Conservation (phyloP, 2,329 filamentous ascomycete genomes). For the Diaporthe vexans region DNA sequence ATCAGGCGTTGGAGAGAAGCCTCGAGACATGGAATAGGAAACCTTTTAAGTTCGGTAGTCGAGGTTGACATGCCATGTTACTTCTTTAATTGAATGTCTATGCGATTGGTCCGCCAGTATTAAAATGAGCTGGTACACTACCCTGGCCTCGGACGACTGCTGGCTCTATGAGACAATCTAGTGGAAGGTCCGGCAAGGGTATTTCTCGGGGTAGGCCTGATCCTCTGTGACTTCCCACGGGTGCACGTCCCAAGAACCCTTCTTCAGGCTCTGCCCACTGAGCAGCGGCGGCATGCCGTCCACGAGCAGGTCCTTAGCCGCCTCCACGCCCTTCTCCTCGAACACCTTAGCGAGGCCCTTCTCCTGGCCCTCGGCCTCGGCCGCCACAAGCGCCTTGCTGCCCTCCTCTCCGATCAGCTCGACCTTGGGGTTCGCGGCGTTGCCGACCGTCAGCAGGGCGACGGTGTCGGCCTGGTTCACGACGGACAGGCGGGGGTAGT, state of each 20-base stretch:
- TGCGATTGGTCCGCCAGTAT: conserved; percentile 13
- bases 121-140: background rate
- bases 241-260: conserved; percentile 74
- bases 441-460: conserved; percentile 87
- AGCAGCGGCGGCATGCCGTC: conserved; percentile 90
- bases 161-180: conserved; percentile 49
- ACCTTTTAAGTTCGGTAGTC: background rate
- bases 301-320: conserved; percentile 73
- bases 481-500: conserved; percentile 84
- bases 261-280: conserved; percentile 72
- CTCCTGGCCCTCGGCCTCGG: conserved; percentile 80
- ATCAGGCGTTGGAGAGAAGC: background rate
- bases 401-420: conserved; percentile 79
- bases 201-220: conserved; percentile 77
- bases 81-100: conserved; percentile 29
- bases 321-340: conserved; percentile 68
- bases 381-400: conserved; percentile 77
- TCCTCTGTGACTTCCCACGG: conserved; percentile 76
- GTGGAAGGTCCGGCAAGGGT: conserved; percentile 75
- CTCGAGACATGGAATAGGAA: background rate
- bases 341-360: conserved; percentile 81
- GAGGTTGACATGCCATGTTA: background rate
- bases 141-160: background rate
- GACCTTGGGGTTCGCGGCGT: conserved; percentile 82
- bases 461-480: conserved; percentile 89